A percentile compares a stretch with the other conserved stretches of the same genome.
These are phyloP conservation scores for Phytophthora pisi DNA, from an alignment of 352 stramenopile species.

Conservation along the genomic window DNA sequence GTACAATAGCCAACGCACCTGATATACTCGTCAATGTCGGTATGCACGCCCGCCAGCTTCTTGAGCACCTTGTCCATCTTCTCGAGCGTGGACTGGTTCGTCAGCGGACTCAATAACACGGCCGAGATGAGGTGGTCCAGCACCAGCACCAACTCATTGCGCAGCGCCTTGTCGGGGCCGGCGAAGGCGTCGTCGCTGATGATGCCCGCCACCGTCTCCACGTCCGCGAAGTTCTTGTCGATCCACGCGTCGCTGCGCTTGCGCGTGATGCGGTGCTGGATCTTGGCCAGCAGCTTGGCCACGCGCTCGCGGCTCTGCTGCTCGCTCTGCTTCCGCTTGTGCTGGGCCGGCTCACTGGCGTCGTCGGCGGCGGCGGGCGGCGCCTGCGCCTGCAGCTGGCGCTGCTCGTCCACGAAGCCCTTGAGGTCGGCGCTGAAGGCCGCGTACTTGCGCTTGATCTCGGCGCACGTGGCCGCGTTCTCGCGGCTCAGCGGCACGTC, in stretches of 20 bases:
- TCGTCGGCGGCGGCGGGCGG: slow-evolving; percentile 12
- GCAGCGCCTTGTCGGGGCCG: slow-evolving; percentile 44
- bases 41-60: slow-evolving; percentile 41
- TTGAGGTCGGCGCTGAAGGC: slow-evolving; percentile 53
- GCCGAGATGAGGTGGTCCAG: slow-evolving; percentile 76
- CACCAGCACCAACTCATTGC: slow-evolving; percentile 65
- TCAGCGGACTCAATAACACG: slow-evolving; percentile 59
- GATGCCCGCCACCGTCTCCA: slow-evolving; percentile 43
- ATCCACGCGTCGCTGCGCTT: slow-evolving; percentile 71
- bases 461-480: slow-evolving; percentile 54
- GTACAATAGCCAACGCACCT: slow-evolving; percentile 29
- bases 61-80: slow-evolving; percentile 50
- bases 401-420: slow-evolving; percentile 64
- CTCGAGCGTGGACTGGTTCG: slow-evolving; percentile 35
- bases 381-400: slow-evolving; percentile 49
- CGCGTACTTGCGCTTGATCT: slow-evolving; percentile 63
- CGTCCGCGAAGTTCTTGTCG: slow-evolving; percentile 62
- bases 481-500: slow-evolving; percentile 64
- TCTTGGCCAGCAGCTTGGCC: slow-evolving; percentile 52
- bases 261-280: slow-evolving; percentile 70
- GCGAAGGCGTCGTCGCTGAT: slow-evolving; percentile 36
- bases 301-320: slow-evolving; percentile 42
- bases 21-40: slow-evolving; percentile 70
- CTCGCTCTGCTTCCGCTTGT: slow-evolving; percentile 30
- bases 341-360: not conserved